Conservation (phyloP, 2,329 filamentous ascomycete species). For the Ophiostoma novo-ulmi region DNA sequence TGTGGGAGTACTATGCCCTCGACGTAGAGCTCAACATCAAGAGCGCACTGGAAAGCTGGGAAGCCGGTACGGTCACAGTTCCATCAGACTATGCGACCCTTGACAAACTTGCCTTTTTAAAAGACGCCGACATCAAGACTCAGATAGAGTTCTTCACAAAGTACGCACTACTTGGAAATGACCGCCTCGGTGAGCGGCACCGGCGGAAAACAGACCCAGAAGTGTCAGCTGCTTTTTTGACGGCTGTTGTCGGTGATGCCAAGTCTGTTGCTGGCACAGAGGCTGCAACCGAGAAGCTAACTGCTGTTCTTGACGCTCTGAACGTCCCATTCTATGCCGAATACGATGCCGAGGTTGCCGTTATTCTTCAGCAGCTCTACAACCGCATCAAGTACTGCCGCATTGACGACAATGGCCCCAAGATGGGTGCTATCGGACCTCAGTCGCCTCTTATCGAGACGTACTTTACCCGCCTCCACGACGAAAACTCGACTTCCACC, state of each 20-base stretch:
- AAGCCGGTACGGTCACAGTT: conserved; percentile 51
- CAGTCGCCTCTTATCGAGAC: conserved; percentile 81
- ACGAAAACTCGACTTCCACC: conserved; percentile 44
- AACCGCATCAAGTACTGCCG: conserved; percentile 94
- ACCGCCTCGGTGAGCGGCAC: conserved; percentile 75
- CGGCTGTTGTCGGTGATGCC: conserved; percentile 55
- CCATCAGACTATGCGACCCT: conserved; percentile 42
- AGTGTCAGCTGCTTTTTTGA: conserved; percentile 63
- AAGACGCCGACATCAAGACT: conserved; percentile 42
- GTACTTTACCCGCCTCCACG: conserved; percentile 86
- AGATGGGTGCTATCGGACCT: conserved; percentile 70
- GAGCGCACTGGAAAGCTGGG: conserved; percentile 67
- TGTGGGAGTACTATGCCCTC: conserved; percentile 93
- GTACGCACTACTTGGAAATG: conserved; percentile 64
- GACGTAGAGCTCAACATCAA: conserved; percentile 69
- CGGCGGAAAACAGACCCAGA: conserved; percentile 64
- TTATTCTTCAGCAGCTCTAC: conserved; percentile 84
- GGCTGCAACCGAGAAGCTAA: conserved; percentile 47
- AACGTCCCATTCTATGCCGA: conserved; percentile 89
- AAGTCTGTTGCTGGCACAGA: conserved; percentile 52
- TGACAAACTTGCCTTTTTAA: conserved; percentile 45
- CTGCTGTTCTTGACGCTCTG: conserved; percentile 68
- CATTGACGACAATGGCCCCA: conserved; percentile 86
- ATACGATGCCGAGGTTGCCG: conserved; percentile 76
- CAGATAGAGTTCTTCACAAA: conserved; percentile 61